Evolutionary conservation across 164 flowering plant species (phyloP), one percentile per base, ranked within the genome.

Genomic region (Kingdonia uniflora): DNA sequence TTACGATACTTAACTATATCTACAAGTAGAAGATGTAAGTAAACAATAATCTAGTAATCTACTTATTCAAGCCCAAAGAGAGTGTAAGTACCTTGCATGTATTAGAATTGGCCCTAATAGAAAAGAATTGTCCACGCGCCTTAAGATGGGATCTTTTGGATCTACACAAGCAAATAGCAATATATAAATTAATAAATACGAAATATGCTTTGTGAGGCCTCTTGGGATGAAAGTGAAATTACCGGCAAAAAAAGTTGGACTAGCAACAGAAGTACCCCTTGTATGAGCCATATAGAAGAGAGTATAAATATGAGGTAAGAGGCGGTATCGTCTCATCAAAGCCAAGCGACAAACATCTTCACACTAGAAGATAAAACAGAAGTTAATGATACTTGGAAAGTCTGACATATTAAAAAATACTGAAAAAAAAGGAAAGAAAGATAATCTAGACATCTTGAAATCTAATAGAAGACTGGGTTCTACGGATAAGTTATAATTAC

Each of bases 261-360:
- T 57, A 41, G 90, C 88, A 57, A 91, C 90, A 17, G 78, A 92
- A 64, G 75, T 68, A 48, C 98, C 98, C 54, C 20, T 75, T 24
- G 74, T 84, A 70, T 91, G 94, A 53, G 98, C 86, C 68, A 79
- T 48, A 60, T 84, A 91, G 45, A 87, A 85, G 29, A 91, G 85
- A 50, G 95, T 83, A 68, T 87, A 91, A 47, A 91, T 63, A 63
- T 81, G 88, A 37, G 86, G 95, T 39, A 91, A 35, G 54, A 91
- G 70, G 29, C 87, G 86, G 64, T 87, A 91, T 42, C 98, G 90
- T 71, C 96, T 79, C 73, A 67, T 59, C 65, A 91, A 69, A 42
- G 98, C 98, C 42, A 80, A 65, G 49, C 96, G 96, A 60, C 98
- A 91, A 61, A 87, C 95, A 67, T 87, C 88, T 68, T 91, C 98